Evolutionary conservation across 2,329 filamentous ascomycete genomes (phyloP).

Genomic region (Myriangium duriaei): DNA sequence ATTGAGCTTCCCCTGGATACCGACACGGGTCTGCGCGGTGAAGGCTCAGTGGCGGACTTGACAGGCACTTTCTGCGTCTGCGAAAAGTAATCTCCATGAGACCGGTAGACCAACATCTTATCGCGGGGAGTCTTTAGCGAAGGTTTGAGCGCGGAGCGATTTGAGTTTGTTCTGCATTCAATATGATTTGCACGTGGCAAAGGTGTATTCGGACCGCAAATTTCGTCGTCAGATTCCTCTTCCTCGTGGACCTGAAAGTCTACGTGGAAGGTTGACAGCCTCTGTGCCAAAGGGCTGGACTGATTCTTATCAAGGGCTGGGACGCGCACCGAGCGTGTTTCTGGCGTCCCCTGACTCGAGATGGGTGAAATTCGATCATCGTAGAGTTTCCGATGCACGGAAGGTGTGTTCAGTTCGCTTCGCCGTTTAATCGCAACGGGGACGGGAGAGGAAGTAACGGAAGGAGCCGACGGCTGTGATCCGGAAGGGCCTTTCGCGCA

Average conservation of each 20-base stretch:
- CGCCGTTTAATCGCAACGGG: not conserved
- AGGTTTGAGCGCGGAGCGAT: not conserved
- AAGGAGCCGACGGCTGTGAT: too few species aligned
- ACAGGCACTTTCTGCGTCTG: constrained; percentile 13
- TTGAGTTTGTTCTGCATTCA: not conserved
- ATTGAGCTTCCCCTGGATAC: constrained; percentile 9
- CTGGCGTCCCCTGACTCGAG: constrained; percentile 2
- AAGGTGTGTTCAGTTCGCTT: not conserved
- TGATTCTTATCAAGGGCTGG: too few species aligned
- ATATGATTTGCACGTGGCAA: too few species aligned
- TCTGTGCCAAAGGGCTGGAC: too few species aligned
- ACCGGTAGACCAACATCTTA: constrained; percentile 4
- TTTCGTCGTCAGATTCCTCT: constrained; percentile 12
- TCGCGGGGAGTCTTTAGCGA: constrained; percentile 5
- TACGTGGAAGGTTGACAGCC: not conserved
- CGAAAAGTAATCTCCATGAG: not conserved
- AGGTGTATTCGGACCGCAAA: constrained; percentile 14
- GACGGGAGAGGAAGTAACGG: too few species aligned
- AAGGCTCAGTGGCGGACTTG: constrained; percentile 4
- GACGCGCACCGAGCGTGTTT: too few species aligned
- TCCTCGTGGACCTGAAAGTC: not conserved
- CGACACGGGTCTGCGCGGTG: constrained; percentile 12
- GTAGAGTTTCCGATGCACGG: constrained; percentile 3
- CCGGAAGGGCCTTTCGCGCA: too few species aligned
- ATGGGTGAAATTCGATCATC: constrained; percentile 1